These are phyloP conservation scores for Theileria annulata DNA, from an alignment of 169 alveolate genomes.

Conservation along the genomic window DNA sequence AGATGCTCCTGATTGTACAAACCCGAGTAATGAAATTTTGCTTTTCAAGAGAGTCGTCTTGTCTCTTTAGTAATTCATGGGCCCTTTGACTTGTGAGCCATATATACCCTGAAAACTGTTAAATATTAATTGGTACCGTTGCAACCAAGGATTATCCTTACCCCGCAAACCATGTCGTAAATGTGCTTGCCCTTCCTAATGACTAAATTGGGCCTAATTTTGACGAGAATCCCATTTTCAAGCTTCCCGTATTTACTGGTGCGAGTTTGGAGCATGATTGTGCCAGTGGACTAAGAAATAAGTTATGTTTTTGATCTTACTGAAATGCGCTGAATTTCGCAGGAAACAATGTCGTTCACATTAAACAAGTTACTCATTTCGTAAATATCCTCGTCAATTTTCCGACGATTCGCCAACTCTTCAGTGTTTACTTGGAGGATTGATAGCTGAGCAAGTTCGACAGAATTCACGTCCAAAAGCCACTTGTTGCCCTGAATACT, in stretches of 20 bases:
- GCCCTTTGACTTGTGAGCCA: conserved; percentile 32
- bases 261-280: conserved; percentile 86
- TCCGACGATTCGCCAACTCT: conserved; percentile 85
- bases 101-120: conserved; percentile 26
- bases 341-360: conserved; percentile 88
- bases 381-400: conserved; percentile 88
- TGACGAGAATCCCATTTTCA: conserved; percentile 84
- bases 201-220: conserved; percentile 83
- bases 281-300: conserved; percentile 70
- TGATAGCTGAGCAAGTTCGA: conserved; percentile 84
- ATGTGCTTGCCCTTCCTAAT: conserved; percentile 88
- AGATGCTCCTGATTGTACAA: conserved; percentile 12
- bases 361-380: conserved; percentile 87
- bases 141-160: conserved; percentile 85
- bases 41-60: conserved; percentile 1
- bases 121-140: conserved; percentile 74
- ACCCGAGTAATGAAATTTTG: background rate
- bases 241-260: conserved; percentile 88
- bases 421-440: conserved; percentile 88
- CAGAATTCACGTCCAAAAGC: conserved; percentile 89
- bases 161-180: conserved; percentile 79
- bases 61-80: background rate
- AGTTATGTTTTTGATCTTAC: conserved; percentile 8
- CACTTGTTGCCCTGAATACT: conserved; percentile 80
- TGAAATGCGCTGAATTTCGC: conserved; percentile 88